Conservation (phyloP, 2,329 filamentous ascomycete species). For the Colletotrichum salicis region DNA sequence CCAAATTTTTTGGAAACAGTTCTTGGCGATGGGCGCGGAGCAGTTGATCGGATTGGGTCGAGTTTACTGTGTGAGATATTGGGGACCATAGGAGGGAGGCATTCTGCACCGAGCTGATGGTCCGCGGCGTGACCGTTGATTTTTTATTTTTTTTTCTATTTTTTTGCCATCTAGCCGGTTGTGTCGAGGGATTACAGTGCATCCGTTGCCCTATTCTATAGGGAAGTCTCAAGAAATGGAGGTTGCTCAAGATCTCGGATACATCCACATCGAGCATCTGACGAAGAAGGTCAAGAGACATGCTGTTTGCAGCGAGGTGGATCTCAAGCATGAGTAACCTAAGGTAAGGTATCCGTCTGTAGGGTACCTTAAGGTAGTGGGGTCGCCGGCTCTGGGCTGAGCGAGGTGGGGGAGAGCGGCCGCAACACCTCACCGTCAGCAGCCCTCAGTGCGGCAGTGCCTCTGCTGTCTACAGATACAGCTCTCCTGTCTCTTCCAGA, state of each 20-base stretch:
- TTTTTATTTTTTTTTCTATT: too few species aligned
- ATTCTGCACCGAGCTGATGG: too few species aligned
- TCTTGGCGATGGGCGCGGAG: background rate
- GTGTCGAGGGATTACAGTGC: too few species aligned
- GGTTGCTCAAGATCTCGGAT: too few species aligned
- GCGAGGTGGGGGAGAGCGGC: background rate
- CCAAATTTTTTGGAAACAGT: background rate
- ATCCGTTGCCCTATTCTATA: too few species aligned
- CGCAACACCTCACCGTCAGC: conserved; percentile 10
- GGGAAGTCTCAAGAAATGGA: too few species aligned
- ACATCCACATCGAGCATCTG: too few species aligned
- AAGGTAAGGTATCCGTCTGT: background rate
- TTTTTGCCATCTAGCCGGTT: too few species aligned
- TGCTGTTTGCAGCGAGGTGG: background rate
- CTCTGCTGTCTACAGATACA: background rate
- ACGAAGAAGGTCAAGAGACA: background rate
- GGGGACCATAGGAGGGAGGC: background rate
- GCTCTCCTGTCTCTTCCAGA: background rate
- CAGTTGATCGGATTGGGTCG: background rate
- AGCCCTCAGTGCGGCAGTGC: conserved; percentile 9
- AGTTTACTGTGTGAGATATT: background rate
- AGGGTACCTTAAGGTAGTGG: background rate
- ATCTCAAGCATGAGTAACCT: background rate
- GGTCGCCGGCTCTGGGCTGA: background rate
- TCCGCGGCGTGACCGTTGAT: too few species aligned